Percentiles rank a stretch among this genome's conserved stretches.
Conservation (phyloP, 2,329 filamentous ascomycete species). For the Aspergillus ibericus region DNA sequence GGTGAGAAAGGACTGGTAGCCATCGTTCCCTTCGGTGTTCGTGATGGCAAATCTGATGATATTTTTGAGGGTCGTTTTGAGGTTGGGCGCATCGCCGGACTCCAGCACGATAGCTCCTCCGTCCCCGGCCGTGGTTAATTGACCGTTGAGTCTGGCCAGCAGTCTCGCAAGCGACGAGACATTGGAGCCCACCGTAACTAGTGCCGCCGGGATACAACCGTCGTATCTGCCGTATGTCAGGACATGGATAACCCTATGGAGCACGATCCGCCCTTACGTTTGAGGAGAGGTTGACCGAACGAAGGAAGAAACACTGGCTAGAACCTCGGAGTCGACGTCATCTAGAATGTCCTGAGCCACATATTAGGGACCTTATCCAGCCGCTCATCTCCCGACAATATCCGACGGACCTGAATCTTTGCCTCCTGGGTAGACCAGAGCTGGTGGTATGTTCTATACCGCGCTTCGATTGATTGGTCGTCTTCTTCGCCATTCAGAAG, state of each 20-base stretch:
- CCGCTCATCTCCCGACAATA: not conserved
- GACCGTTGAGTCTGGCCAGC: slow-evolving; percentile 38
- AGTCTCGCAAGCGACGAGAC: slow-evolving; percentile 43
- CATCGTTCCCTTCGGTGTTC: slow-evolving; percentile 39
- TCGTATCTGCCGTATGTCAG: slow-evolving; percentile 33
- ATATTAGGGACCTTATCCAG: slow-evolving; percentile 10
- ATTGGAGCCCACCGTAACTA: slow-evolving; percentile 47
- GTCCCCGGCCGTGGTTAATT: slow-evolving; percentile 30
- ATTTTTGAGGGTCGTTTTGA: slow-evolving; percentile 49
- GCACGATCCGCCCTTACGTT: slow-evolving; percentile 29
- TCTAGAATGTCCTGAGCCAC: slow-evolving; percentile 34
- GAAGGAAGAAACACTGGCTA: slow-evolving; percentile 41
- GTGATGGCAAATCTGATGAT: slow-evolving; percentile 46
- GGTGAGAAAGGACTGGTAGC: slow-evolving; percentile 40
- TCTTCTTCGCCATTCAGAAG: slow-evolving; percentile 43
- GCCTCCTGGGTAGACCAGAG: slow-evolving; percentile 42
- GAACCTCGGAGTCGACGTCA: slow-evolving; percentile 41
- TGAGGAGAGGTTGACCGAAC: slow-evolving; percentile 35
- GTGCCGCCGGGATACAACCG: slow-evolving; percentile 42
- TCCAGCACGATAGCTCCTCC: slow-evolving; percentile 44
- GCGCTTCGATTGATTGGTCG: slow-evolving; percentile 30
- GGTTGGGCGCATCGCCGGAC: slow-evolving; percentile 46
- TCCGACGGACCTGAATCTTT: slow-evolving; percentile 38
- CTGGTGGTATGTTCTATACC: slow-evolving; percentile 39
- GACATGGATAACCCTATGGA: not conserved